A percentile compares a stretch with the other conserved stretches of the same genome.
phyloP scores from a whole-genome alignment of 2,329 filamentous ascomycete species.

The Pseudogymnoascus sp. region DNA sequence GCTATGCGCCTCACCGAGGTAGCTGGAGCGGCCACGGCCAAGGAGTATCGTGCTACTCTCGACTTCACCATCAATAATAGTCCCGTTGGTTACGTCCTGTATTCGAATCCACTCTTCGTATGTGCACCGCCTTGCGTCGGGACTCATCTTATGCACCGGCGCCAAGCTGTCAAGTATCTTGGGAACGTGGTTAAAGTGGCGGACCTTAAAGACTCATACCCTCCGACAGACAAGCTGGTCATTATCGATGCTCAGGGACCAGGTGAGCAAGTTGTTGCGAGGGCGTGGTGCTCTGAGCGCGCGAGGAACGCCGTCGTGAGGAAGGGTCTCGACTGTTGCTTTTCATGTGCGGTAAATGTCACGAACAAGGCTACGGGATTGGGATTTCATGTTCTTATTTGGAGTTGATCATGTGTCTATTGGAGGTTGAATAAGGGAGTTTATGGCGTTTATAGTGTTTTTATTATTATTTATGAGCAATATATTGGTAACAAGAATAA shows the following conservation, averaged over 20 bases:
- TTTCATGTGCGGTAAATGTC: no score
- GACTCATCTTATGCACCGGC: neutral
- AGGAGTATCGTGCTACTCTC: neutral
- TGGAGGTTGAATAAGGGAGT: neutral
- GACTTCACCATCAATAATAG: neutral
- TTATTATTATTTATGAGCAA: no score
- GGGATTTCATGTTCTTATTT: no score
- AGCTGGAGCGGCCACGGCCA: neutral
- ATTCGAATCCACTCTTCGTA: neutral
- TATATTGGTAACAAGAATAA: no score
- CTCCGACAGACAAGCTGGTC: neutral
- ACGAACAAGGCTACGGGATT: no score
- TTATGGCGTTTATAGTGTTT: no score
- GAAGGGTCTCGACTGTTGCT: neutral
- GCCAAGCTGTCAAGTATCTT: neutral
- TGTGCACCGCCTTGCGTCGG: neutral
- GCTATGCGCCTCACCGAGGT: neutral
- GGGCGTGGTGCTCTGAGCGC: neutral
- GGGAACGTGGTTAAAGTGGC: neutral
- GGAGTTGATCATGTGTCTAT: no score
- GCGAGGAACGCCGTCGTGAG: neutral
- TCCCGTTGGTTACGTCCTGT: neutral
- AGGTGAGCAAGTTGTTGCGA: neutral
- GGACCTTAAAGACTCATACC: neutral
- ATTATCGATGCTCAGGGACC: neutral